Evolutionary conservation across 176 grass and related monocot genomes (phyloP), one percentile per base, ranked within the genome.

Genomic region (Luzula sylvatica): DNA sequence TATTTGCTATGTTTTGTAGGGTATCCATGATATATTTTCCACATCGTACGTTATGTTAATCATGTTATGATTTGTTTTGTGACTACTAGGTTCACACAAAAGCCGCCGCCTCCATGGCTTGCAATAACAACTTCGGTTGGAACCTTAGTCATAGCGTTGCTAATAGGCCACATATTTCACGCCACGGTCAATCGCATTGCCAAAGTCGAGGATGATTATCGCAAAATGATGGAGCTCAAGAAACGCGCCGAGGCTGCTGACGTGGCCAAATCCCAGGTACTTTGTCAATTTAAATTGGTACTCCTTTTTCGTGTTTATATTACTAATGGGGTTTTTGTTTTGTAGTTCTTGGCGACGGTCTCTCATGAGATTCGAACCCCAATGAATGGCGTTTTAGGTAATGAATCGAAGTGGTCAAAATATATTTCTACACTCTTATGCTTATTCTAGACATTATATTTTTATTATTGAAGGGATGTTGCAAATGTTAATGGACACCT

Each of bases 331-430:
- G 25, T 51, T 20, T 20, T 43, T 53, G 8, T 13, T 55, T 42
- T 82, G 59, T 76, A 98, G 92, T 98, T 98, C 75, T 69, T 98
- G 75, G 92, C 92, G 44, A 98, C 92, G 14, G 92, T 98, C 74
- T 98, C 92, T 58, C 92, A 98, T 26, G 93, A 98, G 87, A 98
- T 98, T 41, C 82, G 93, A 77, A 98, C 93, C 61, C 93, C 93
- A 5, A 98, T 98, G 93, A 98, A 98, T 70, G 93, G 93, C 61
- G 93, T 98, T 75, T 56, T 98, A 82, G 93, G 93, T 98, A 42
- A 64, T 18, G n/a, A 50, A 42, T 20, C 3, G n/a, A n/a, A n/a
- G n/a, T n/a, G n/a, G n/a, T n/a, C 26, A 0, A 55, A 23, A 3
- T 66, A 3, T 56, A 18, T 15, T 15, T 25, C 50, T 50, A 35